Base-by-base conservation (phyloP, 805 yeast species). In the Candida multigemmis region DNA sequence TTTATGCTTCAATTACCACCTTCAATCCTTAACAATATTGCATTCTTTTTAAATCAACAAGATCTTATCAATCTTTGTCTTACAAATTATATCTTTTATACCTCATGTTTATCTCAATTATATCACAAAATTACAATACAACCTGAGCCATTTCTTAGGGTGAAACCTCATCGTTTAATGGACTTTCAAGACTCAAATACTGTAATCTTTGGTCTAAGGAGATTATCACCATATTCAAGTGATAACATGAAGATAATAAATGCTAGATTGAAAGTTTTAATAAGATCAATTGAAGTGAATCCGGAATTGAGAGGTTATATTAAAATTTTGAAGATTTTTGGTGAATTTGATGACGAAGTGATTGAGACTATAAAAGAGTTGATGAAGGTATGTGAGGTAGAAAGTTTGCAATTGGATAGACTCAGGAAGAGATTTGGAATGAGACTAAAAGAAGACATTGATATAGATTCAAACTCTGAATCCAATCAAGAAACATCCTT, bases 41-140 rank as follows among this genome's bases (percentile, higher is more conserved):
- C n/a, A n/a, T n/a, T n/a, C n/a, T n/a, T n/a, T n/a, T n/a, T n/a
- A n/a, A n/a, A n/a, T n/a, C 63, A 56, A 31, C 50, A 52, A 24
- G 46, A 39, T 29, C 41, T 52, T 13, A 21, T 48, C 16, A 50
- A 45, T 19, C 41, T 56, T 9, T 43, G 58, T 1, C 37, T 37
- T 18, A 50, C 62, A 20, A 56, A 54, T 36, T 56, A 33, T 33
- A 39, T 37, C 17, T 50, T 53, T 30, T 56, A 56, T 33, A 35
- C 43, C 25, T 56, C 56, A 8, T 50, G 59, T 29, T 26, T 44
- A 23, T 24, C 31, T 16, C 38, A 46, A 25, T 38, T 56, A 19
- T 56, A 56, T 38, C 26, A 31, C 8, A 35, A 32, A 12, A 35
- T 56, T n/a, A 32, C 34, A 12, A 30, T 33, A 7, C 36, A 33